Conservation (phyloP, 768 basidiomycete species). For the Vararia minispora region DNA sequence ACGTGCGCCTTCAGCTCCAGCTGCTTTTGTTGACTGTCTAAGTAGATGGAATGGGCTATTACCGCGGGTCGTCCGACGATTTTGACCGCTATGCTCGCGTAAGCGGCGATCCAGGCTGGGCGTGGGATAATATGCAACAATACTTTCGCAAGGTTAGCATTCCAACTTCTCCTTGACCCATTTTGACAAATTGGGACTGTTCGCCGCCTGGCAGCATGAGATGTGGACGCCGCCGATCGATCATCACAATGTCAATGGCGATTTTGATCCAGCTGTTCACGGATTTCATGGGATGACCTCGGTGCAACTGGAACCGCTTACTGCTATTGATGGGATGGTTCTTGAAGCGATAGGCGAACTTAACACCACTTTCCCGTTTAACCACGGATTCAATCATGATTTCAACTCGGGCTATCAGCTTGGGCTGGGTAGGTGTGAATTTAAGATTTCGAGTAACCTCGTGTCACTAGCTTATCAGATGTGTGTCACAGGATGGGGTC, state of each 20-base stretch:
- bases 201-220: too few species aligned
- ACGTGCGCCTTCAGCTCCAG: too few species aligned
- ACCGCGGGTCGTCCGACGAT: constrained; percentile 2
- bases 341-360: background rate
- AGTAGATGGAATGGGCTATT: constrained; percentile 4
- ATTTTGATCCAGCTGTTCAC: constrained; percentile 15
- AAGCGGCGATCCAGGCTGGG: constrained; percentile 6
- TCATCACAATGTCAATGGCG: constrained; percentile 12
- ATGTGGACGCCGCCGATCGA: constrained; percentile 15
- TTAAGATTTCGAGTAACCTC: too few species aligned
- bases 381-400: too few species aligned
- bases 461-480: too few species aligned
- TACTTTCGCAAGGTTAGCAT: constrained; percentile 4
- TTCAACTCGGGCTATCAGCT: too few species aligned
- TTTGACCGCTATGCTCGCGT: constrained; percentile 3
- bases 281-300: constrained; percentile 10
- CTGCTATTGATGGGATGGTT: constrained; percentile 1
- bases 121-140: background rate
- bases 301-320: constrained; percentile 11
- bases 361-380: too few species aligned
- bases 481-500: constrained; percentile 10
- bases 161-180: too few species aligned
- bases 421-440: too few species aligned
- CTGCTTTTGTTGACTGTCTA: too few species aligned
- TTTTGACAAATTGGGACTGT: too few species aligned